Conservation (phyloP, 306 rosid genomes). For the Acacia crassicarpa region DNA sequence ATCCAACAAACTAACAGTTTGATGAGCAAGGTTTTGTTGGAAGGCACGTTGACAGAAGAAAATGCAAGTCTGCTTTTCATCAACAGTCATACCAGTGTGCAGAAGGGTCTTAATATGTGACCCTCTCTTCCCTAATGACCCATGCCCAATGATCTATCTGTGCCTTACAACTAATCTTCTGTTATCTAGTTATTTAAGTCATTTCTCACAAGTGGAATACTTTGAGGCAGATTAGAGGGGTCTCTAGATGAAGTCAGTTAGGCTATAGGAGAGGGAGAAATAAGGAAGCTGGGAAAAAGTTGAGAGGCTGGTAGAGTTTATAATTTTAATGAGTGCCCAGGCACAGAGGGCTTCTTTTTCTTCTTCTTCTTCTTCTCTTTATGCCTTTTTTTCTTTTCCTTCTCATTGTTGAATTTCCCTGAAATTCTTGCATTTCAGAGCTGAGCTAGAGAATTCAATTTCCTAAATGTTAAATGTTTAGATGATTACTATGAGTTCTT, state of each 20-base stretch:
- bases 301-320: not conserved
- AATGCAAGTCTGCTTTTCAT: not conserved
- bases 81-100: not conserved
- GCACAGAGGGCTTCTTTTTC: not conserved
- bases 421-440: not conserved
- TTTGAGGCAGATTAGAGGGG: not conserved
- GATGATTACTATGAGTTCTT: slow-evolving; percentile 5
- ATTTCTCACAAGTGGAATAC: not conserved
- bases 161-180: not conserved
- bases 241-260: not conserved
- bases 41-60: not conserved
- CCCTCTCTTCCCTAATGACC: not conserved
- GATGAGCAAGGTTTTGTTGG: not conserved
- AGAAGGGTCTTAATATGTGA: too few relatives aligned
- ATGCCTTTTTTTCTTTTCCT: not conserved
- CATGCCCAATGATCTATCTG: not conserved
- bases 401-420: not conserved
- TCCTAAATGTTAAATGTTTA: not conserved
- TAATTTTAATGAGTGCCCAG: not conserved
- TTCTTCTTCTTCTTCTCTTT: not conserved
- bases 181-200: not conserved
- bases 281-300: not conserved
- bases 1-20: not conserved
- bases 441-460: not conserved
- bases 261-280: not conserved